Evolutionary conservation across 2,329 filamentous ascomycete species (phyloP).

Genomic region (Aureobasidium sp.): DNA sequence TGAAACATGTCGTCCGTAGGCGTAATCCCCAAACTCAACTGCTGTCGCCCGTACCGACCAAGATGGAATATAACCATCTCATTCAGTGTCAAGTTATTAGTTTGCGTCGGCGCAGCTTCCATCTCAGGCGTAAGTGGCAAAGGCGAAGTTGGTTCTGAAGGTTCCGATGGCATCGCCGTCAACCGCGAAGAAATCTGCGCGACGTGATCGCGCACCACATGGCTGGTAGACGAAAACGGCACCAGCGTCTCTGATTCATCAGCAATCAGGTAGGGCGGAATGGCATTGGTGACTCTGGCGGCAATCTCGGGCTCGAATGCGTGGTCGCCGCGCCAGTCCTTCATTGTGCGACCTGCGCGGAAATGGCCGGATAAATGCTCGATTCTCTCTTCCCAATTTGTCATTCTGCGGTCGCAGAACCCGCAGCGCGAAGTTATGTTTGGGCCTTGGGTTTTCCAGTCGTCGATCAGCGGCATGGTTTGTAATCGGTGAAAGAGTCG

Average conservation of each 20-base stretch:
- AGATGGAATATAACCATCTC: conserved; percentile 43
- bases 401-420: conserved; percentile 44
- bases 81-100: conserved; percentile 31
- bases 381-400: conserved; percentile 44
- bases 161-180: not conserved
- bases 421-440: conserved; percentile 50
- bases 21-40: conserved; percentile 32
- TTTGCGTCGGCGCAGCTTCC: not conserved
- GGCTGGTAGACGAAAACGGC: conserved; percentile 38
- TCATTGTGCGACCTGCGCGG: conserved; percentile 46
- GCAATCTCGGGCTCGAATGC: conserved; percentile 43
- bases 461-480: conserved; percentile 40
- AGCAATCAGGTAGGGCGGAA: conserved; percentile 46
- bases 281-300: conserved; percentile 43
- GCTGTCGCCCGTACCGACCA: conserved; percentile 38
- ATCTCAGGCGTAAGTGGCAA: conserved; percentile 5
- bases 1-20: conserved; percentile 47
- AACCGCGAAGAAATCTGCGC: conserved; percentile 1
- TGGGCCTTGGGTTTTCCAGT: conserved; percentile 52
- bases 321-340: conserved; percentile 49
- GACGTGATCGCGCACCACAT: not conserved
- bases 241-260: conserved; percentile 40
- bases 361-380: conserved; percentile 52
- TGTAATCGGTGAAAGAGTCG: conserved; percentile 54
- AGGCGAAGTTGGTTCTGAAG: not conserved